phyloP scores from a whole-genome alignment of 805 yeast species.

The Barnettozyma botsteinii region DNA sequence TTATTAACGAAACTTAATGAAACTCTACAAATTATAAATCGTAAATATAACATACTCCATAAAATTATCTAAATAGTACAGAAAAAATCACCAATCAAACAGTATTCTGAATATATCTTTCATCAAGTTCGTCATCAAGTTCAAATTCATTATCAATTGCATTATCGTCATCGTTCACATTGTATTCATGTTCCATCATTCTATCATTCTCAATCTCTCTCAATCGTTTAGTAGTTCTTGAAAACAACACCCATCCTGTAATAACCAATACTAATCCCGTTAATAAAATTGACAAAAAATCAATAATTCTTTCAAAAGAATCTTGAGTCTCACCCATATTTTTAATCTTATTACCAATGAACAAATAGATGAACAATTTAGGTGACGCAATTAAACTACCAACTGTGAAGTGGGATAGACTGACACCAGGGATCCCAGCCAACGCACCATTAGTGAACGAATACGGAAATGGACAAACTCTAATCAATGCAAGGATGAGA shows the following conservation, averaged over 20 bases:
- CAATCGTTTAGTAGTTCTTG: constrained; percentile 37
- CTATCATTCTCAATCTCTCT: constrained; percentile 25
- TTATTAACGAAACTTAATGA: too few species aligned
- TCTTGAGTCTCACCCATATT: constrained; percentile 58
- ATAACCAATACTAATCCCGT: constrained; percentile 48
- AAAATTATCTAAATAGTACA: too few species aligned
- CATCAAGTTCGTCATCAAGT: constrained; percentile 3
- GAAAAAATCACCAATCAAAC: too few species aligned
- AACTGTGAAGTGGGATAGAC: constrained; percentile 51
- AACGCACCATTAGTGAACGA: constrained; percentile 89
- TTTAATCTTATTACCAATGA: constrained; percentile 71
- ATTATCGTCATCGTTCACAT: background rate
- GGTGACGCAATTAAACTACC: constrained; percentile 81
- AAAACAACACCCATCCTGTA: constrained; percentile 66
- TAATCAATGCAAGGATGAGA: constrained; percentile 59
- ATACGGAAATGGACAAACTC: constrained; percentile 91
- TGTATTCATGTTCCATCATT: constrained; percentile 9
- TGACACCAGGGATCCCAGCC: constrained; percentile 77
- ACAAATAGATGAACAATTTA: constrained; percentile 67
- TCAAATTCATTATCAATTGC: constrained; percentile 15
- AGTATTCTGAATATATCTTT: background rate
- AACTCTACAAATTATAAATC: too few species aligned
- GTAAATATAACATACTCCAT: too few species aligned
- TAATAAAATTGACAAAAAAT: constrained; percentile 52
- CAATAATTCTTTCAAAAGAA: constrained; percentile 47